phyloP scores from a whole-genome alignment of 2,329 filamentous ascomycete species.

The Talaromyces marneffei region DNA sequence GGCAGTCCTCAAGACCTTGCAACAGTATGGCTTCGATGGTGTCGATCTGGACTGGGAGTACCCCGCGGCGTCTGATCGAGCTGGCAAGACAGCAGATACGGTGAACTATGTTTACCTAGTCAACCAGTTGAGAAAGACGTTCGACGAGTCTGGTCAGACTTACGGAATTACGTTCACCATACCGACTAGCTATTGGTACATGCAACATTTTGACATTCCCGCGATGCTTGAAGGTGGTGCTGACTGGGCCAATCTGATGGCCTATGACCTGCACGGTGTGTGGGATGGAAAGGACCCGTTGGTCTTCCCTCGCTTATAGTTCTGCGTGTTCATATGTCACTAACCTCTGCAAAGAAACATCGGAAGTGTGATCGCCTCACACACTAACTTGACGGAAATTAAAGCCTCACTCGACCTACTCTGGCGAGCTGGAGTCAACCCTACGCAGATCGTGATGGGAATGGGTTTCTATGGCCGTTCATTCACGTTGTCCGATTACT shows the following conservation, averaged over 20 bases:
- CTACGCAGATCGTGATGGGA: slow-evolving; percentile 24
- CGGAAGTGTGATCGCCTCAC: slow-evolving; percentile 18
- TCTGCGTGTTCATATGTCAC: no score
- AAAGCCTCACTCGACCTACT: slow-evolving; percentile 20
- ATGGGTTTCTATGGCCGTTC: slow-evolving; percentile 25
- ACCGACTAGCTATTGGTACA: no score
- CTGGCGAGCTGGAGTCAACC: slow-evolving; percentile 23
- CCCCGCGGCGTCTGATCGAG: slow-evolving; percentile 9
- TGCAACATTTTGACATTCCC: no score
- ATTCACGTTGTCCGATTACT: slow-evolving; percentile 19
- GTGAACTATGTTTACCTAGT: no score
- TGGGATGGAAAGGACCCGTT: slow-evolving; percentile 21
- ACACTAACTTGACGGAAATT: slow-evolving; percentile 32
- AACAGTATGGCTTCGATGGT: slow-evolving; percentile 21
- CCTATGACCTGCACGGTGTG: slow-evolving; percentile 24
- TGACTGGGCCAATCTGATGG: slow-evolving; percentile 14
- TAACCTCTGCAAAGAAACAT: no score
- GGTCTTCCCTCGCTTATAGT: no score
- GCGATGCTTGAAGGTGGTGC: no score
- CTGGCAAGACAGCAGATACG: not conserved
- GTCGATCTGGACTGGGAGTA: slow-evolving; percentile 22
- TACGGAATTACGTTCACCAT: no score
- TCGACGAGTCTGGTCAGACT: no score
- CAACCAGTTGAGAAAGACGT: no score
- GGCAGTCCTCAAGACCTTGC: no score